phyloP scores from a whole-genome alignment of 2,329 filamentous ascomycete genomes.

The Colletotrichum spaethianum region DNA sequence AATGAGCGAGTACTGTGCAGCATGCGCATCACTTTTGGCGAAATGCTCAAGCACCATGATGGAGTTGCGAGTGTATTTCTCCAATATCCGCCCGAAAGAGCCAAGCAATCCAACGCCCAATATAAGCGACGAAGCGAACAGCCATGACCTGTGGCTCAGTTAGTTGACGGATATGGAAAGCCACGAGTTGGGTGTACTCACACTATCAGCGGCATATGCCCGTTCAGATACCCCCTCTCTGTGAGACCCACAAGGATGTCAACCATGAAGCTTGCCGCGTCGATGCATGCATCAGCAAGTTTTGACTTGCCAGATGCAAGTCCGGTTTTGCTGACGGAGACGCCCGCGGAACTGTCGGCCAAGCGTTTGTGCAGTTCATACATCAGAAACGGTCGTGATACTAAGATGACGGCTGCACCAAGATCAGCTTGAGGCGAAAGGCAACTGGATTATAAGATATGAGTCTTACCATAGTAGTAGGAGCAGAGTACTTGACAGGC shows the following conservation, averaged over 20 bases:
- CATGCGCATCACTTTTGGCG: conserved; percentile 64
- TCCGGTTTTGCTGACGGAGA: neutral
- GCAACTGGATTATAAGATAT: too few relatives aligned
- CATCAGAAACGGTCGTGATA: conserved; percentile 69
- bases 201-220: conserved; percentile 65
- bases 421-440: neutral
- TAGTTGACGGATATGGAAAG: neutral
- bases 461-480: conserved; percentile 61
- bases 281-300: conserved; percentile 69
- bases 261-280: conserved; percentile 68
- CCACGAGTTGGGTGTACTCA: conserved; percentile 49
- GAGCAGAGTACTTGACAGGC: conserved; percentile 66
- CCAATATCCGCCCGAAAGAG: conserved; percentile 66
- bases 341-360: conserved; percentile 49
- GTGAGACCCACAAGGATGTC: conserved; percentile 63
- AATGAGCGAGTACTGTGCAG: conserved; percentile 67
- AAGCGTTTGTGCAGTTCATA: conserved; percentile 65
- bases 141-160: conserved; percentile 59
- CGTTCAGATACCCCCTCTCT: conserved; percentile 57
- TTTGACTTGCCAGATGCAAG: conserved; percentile 61
- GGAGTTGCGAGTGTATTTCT: conserved; percentile 63
- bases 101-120: conserved; percentile 66
- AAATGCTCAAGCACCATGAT: conserved; percentile 65
- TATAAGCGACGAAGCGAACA: conserved; percentile 68
- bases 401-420: conserved; percentile 64